phyloP scores from a whole-genome alignment of 257 asterid genomes.

The Capsicum rhomboideum region DNA sequence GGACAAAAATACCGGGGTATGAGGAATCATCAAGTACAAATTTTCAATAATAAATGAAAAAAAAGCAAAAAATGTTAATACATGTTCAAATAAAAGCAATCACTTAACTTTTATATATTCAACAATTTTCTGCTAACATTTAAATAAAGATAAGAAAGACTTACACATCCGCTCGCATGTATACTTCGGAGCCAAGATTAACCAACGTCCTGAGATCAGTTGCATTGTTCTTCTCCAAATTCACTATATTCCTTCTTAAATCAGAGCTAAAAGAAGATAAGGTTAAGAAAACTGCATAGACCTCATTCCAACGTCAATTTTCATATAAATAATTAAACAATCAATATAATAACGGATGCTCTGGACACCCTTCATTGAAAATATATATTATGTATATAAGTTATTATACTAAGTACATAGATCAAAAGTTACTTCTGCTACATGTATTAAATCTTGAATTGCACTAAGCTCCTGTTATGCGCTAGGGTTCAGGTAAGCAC shows the following conservation, averaged over 20 bases:
- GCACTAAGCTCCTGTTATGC: too few relatives aligned
- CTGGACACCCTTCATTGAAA: too few relatives aligned
- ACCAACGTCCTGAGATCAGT: conserved; percentile 66
- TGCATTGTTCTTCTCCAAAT: conserved; percentile 71
- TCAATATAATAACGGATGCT: too few relatives aligned
- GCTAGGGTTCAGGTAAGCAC: too few relatives aligned
- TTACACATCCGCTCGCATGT: conserved; percentile 86
- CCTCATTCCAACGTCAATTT: not conserved
- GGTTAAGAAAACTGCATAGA: conserved; percentile 30
- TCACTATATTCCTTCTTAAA: conserved; percentile 70
- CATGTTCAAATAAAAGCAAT: not conserved
- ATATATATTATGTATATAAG: too few relatives aligned
- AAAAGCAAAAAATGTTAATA: not conserved
- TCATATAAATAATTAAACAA: not conserved
- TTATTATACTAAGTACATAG: too few relatives aligned
- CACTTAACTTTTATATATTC: not conserved
- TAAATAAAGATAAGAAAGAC: conserved; percentile 12
- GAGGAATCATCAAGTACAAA: not conserved
- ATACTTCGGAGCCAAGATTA: conserved; percentile 88
- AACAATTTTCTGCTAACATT: not conserved
- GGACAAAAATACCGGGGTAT: not conserved
- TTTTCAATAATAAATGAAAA: not conserved
- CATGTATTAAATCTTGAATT: too few relatives aligned
- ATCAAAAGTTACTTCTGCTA: too few relatives aligned
- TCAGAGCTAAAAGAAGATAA: conserved; percentile 49